These are phyloP conservation scores for Claviceps arundinis DNA, from an alignment of 2,329 filamentous ascomycete genomes.

Conservation along the genomic window DNA sequence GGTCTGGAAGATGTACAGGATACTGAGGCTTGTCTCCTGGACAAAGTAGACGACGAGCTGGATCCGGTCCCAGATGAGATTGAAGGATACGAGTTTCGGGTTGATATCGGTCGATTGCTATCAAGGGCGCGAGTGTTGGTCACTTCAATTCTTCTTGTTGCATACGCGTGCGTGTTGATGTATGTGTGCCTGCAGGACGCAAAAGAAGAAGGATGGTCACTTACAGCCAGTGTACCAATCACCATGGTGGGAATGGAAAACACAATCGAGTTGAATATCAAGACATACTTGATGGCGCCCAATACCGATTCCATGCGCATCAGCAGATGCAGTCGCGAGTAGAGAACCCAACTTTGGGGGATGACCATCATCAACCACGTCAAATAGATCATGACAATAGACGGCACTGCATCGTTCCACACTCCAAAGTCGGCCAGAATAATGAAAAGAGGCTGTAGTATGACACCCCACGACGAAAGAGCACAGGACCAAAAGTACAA, in stretches of 20 bases:
- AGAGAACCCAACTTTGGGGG: slow-evolving; percentile 45
- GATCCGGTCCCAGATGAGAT: slow-evolving; percentile 34
- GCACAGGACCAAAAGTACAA: slow-evolving; percentile 22
- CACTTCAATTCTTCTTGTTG: background rate
- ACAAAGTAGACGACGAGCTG: slow-evolving; percentile 40
- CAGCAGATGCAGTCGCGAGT: slow-evolving; percentile 46
- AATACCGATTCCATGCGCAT: slow-evolving; percentile 34
- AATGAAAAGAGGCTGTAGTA: slow-evolving; percentile 27
- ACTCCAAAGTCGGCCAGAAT: slow-evolving; percentile 23
- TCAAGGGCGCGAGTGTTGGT: background rate
- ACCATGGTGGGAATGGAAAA: slow-evolving; percentile 41
- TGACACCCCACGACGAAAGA: slow-evolving; percentile 16
- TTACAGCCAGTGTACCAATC: slow-evolving; percentile 36
- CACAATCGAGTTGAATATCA: slow-evolving; percentile 37
- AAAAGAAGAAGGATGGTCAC: slow-evolving; percentile 4
- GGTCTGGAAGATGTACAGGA: slow-evolving; percentile 29
- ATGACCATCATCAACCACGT: slow-evolving; percentile 35
- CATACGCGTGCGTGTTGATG: no score
- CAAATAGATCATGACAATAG: slow-evolving; percentile 10
- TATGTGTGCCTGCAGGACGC: no score
- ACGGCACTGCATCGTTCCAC: slow-evolving; percentile 6
- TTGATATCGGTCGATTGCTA: slow-evolving; percentile 16
- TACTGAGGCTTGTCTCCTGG: slow-evolving; percentile 37
- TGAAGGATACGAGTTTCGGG: slow-evolving; percentile 10
- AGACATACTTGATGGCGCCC: slow-evolving; percentile 37